Conservation (phyloP, 768 basidiomycete species). For the Mycena vitilis region DNA sequence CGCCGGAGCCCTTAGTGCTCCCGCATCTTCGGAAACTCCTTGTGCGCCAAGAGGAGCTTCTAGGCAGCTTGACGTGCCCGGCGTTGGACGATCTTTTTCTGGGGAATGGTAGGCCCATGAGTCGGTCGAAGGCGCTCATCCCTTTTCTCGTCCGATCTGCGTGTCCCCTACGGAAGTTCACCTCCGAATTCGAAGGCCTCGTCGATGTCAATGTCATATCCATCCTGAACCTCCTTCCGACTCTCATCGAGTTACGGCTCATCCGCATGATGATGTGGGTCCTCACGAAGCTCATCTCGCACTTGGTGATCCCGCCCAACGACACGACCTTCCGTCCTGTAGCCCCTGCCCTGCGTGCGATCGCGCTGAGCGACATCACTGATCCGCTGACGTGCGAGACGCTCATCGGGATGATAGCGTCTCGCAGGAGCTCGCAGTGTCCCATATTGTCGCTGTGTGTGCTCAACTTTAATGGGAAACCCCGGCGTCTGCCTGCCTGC, state of each 20-base stretch:
- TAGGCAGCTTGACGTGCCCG: not conserved
- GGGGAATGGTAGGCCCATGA: not conserved
- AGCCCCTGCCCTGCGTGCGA: not conserved
- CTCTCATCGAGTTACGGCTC: slow-evolving; percentile 1
- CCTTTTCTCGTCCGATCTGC: slow-evolving; percentile 3
- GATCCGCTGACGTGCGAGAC: not conserved
- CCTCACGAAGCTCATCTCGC: not conserved
- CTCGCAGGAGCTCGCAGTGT: not conserved
- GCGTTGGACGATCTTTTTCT: slow-evolving; percentile 1
- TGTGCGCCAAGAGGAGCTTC: not conserved
- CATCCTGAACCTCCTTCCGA: not conserved
- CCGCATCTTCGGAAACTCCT: not conserved
- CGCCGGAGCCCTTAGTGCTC: not conserved
- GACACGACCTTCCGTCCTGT: not conserved
- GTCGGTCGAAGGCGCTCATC: not conserved
- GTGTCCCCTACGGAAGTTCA: slow-evolving; percentile 6
- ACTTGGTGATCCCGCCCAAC: not conserved
- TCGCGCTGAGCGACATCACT: not conserved
- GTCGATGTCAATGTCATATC: not conserved
- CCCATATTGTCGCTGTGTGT: not conserved
- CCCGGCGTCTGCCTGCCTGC: not conserved
- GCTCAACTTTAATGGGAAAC: not conserved
- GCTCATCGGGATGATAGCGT: not conserved
- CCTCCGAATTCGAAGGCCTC: not conserved
- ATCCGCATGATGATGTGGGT: not conserved